These are phyloP conservation scores for Graphilbum ipis-grandicollis DNA, from an alignment of 2,329 filamentous ascomycete genomes.

Conservation along the genomic window DNA sequence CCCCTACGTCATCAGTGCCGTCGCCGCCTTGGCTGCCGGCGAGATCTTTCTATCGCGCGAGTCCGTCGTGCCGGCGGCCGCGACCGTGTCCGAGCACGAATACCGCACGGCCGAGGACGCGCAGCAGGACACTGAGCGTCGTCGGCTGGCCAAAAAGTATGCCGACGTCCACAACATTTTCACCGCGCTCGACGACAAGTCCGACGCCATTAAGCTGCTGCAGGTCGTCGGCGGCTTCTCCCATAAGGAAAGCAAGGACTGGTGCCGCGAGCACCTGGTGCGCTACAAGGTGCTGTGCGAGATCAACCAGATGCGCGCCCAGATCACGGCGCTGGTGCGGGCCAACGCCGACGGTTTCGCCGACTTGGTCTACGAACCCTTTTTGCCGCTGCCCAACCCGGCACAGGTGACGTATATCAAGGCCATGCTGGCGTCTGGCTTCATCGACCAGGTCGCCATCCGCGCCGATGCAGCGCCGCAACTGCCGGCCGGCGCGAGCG, in stretches of 20 bases:
- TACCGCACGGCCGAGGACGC: constrained; percentile 50
- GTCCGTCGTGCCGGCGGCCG: constrained; percentile 45
- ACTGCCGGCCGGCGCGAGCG: constrained; percentile 29
- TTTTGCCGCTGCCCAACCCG: constrained; percentile 40
- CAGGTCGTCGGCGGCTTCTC: constrained; percentile 79
- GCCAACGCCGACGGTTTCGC: constrained; percentile 45
- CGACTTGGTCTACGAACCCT: constrained; percentile 35
- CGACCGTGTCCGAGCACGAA: constrained; percentile 12
- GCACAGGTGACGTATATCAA: constrained; percentile 69
- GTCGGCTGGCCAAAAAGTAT: constrained; percentile 41
- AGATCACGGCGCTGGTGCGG: constrained; percentile 67
- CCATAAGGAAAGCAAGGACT: constrained; percentile 51
- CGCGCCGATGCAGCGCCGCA: constrained; percentile 70
- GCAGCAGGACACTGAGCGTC: constrained; percentile 51
- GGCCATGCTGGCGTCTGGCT: constrained; percentile 81
- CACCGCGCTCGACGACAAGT: constrained; percentile 61
- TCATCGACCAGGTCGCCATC: constrained; percentile 87
- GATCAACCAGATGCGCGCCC: constrained; percentile 62
- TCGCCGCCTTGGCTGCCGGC: constrained; percentile 73
- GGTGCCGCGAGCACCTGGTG: constrained; percentile 73
- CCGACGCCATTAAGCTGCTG: constrained; percentile 79
- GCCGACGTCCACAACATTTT: constrained; percentile 65
- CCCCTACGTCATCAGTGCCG: constrained; percentile 72
- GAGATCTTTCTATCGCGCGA: constrained; percentile 76
- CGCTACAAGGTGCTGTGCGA: constrained; percentile 77